Evolutionary conservation across 2,329 filamentous ascomycete species (phyloP).

Genomic region (Botrytis pseudocinerea): DNA sequence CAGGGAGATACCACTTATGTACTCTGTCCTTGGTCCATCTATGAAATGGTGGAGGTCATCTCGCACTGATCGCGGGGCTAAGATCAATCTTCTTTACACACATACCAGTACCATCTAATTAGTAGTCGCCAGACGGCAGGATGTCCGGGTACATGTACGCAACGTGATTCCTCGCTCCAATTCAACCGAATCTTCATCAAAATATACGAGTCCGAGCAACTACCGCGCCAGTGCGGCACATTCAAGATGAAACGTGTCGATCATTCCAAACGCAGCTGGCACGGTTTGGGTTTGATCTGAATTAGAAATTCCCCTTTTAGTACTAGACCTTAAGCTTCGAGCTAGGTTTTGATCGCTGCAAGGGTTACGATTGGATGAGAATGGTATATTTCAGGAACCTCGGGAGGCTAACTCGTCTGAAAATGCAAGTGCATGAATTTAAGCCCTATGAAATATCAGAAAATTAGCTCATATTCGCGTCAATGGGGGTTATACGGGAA

Average conservation of each 20-base stretch:
- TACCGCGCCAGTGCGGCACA: not conserved
- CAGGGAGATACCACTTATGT: not conserved
- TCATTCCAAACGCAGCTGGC: not conserved
- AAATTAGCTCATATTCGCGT: not conserved
- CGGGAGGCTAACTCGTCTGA: not conserved
- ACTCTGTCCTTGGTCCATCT: not conserved
- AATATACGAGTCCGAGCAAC: not conserved
- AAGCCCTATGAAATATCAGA: not conserved
- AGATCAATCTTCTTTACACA: not conserved
- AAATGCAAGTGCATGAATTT: slow-evolving; percentile 1
- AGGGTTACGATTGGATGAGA: not conserved
- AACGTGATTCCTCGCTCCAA: not conserved
- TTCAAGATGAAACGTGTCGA: not conserved
- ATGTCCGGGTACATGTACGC: not conserved
- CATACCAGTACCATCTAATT: not conserved
- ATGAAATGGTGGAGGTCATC: not conserved
- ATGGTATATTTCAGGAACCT: not conserved
- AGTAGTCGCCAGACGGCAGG: not conserved
- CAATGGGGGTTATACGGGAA: not conserved
- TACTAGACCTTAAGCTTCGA: not conserved
- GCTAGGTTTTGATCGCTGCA: not conserved
- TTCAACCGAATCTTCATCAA: not conserved
- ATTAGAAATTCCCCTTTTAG: not conserved
- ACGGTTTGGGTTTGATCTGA: not conserved
- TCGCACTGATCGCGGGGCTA: not conserved